Evolutionary conservation across 2,329 filamentous ascomycete species (phyloP).

Genomic region (Colletotrichum coccodes): DNA sequence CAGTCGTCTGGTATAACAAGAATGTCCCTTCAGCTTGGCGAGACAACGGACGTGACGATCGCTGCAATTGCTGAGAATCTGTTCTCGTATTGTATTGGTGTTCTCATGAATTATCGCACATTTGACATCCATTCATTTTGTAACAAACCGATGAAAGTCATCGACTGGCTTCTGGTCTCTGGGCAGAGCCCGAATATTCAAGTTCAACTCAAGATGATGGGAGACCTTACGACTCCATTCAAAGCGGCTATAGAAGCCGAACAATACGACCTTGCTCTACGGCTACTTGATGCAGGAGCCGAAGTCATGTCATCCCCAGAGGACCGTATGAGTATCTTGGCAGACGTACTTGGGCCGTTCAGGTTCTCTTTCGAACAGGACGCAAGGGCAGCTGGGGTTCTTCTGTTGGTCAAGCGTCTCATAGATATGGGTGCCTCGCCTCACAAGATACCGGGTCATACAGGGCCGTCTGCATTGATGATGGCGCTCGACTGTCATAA

Average conservation of each 20-base stretch:
- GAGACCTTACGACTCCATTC: neutral
- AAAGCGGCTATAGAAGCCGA: fast-evolving
- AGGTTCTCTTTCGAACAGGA: neutral
- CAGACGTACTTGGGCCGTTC: neutral
- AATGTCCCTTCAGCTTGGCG: neutral
- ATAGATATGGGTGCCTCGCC: neutral
- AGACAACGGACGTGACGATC: neutral
- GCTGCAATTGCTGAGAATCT: neutral
- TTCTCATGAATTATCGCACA: neutral
- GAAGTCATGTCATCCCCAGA: neutral
- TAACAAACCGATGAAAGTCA: neutral
- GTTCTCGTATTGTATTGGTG: neutral
- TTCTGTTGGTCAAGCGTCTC: neutral
- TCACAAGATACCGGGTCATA: neutral
- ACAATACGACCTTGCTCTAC: neutral
- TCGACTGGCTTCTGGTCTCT: neutral
- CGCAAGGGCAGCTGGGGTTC: neutral
- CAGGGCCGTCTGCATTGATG: neutral
- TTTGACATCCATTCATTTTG: neutral
- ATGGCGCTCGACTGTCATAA: too few relatives aligned
- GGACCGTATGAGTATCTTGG: neutral
- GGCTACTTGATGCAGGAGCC: neutral
- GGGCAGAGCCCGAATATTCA: neutral
- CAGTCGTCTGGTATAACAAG: neutral
- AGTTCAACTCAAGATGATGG: fast-evolving